phyloP scores from a whole-genome alignment of 176 grass and related monocot species.

The Triticum turgidum region DNA sequence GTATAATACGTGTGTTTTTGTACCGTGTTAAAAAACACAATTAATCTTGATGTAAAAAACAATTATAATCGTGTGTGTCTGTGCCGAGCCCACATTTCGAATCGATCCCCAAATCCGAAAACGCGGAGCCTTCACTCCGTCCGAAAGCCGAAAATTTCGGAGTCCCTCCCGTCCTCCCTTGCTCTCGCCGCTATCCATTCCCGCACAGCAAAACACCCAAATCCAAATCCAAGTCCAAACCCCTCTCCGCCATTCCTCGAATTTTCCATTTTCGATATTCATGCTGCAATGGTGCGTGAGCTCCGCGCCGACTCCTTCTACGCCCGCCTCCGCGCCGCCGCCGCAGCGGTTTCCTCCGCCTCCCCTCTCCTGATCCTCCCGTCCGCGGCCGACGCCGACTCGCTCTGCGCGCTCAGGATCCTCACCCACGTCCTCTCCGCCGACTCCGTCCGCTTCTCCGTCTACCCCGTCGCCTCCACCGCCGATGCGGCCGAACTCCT shows the following conservation, averaged over 20 bases:
- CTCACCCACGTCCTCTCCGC: slow-evolving; percentile 72
- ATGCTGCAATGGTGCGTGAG: slow-evolving; percentile 63
- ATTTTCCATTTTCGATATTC: not conserved
- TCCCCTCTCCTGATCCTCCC: slow-evolving; percentile 82
- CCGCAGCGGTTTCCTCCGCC: slow-evolving; percentile 31
- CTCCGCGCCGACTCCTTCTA: slow-evolving; percentile 68
- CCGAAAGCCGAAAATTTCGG: slow-evolving; percentile 18
- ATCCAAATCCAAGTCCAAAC: slow-evolving; percentile 17
- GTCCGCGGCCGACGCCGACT: slow-evolving; percentile 74
- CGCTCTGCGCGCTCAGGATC: slow-evolving; percentile 66
- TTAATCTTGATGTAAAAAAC: no score
- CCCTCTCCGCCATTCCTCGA: not conserved
- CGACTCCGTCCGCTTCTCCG: slow-evolving; percentile 29
- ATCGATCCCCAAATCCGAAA: slow-evolving; percentile 11
- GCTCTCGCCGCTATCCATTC: not conserved
- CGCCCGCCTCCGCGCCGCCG: slow-evolving; percentile 49
- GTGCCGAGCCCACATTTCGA: not conserved
- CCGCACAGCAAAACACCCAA: not conserved
- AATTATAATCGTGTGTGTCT: no score
- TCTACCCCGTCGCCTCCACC: slow-evolving; percentile 65
- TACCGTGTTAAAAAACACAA: no score
- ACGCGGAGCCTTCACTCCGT: not conserved
- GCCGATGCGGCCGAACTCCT: slow-evolving; percentile 29
- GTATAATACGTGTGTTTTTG: no score
- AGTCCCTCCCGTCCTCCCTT: slow-evolving; percentile 16